Evolutionary conservation across 2,329 filamentous ascomycete genomes (phyloP).

Genomic region (Verticillium zaregamsianum): DNA sequence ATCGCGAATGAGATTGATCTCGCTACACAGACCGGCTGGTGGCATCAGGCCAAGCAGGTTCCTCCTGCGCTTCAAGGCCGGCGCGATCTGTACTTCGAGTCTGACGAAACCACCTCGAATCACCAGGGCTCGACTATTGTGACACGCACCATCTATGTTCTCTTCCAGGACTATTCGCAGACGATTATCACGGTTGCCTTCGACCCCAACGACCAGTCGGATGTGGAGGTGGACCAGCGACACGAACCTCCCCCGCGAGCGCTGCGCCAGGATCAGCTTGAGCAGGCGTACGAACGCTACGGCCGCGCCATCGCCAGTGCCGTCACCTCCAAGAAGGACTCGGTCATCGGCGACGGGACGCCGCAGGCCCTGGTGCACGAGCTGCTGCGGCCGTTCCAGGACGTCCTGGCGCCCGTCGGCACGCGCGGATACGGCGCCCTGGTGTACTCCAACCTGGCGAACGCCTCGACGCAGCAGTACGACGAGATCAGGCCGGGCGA

Average conservation of each 20-base stretch:
- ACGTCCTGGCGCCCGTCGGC: constrained; percentile 80
- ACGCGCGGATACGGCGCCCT: constrained; percentile 84
- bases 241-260: constrained; percentile 79
- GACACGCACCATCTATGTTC: constrained; percentile 77
- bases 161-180: constrained; percentile 96
- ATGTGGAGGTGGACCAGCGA: constrained; percentile 75
- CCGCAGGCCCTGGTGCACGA: constrained; percentile 74
- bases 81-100: constrained; percentile 77
- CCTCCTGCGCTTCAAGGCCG: constrained; percentile 80
- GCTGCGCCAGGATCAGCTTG: constrained; percentile 88
- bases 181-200: constrained; percentile 80
- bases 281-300: constrained; percentile 76
- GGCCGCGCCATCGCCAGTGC: constrained; percentile 73
- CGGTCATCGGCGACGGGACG: constrained; percentile 78
- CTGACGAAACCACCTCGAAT: constrained; percentile 69
- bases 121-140: constrained; percentile 66
- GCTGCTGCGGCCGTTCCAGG: constrained; percentile 67
- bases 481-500: constrained; percentile 94
- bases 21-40: constrained; percentile 73
- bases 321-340: constrained; percentile 69
- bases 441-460: constrained; percentile 92
- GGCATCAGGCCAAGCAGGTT: constrained; percentile 73
- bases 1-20: constrained; percentile 88
- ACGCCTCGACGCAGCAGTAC: constrained; percentile 82
- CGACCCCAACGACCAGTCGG: constrained; percentile 67